phyloP scores from a whole-genome alignment of 805 yeast genomes.

The Kazachstania taianensis region DNA sequence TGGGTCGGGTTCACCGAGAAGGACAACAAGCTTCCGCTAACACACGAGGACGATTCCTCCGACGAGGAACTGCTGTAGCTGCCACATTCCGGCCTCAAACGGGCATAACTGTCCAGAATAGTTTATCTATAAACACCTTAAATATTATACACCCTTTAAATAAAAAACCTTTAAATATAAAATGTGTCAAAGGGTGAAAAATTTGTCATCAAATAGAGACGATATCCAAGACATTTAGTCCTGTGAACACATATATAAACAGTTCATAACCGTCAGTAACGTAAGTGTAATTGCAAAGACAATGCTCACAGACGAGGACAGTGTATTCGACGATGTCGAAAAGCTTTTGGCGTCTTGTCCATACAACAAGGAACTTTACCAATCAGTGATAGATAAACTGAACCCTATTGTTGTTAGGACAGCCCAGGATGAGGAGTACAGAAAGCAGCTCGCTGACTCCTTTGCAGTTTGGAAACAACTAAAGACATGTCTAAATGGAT shows the following conservation, averaged over 20 bases:
- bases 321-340: slow-evolving; percentile 4
- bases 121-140: no score
- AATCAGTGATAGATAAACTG: slow-evolving; percentile 6
- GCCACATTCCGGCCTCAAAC: no score
- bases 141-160: no score
- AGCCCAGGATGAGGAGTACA: slow-evolving; percentile 20
- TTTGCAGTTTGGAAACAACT: slow-evolving; percentile 22
- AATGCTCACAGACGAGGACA: slow-evolving; percentile 5
- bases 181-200: no score
- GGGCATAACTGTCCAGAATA: no score
- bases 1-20: slow-evolving; percentile 28
- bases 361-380: slow-evolving; percentile 4
- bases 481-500: slow-evolving; percentile 8
- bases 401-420: slow-evolving; percentile 18
- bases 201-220: no score
- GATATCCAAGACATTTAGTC: no score
- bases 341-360: slow-evolving; percentile 7
- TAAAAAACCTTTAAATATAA: no score
- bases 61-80: slow-evolving; percentile 20
- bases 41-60: slow-evolving; percentile 18
- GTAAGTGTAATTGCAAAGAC: no score
- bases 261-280: no score
- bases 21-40: slow-evolving; percentile 16
- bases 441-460: slow-evolving; percentile 19
- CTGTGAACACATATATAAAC: no score